Base-by-base conservation (phyloP, 164 flowering plant genomes). In the Magnolia kwangsiensis region DNA sequence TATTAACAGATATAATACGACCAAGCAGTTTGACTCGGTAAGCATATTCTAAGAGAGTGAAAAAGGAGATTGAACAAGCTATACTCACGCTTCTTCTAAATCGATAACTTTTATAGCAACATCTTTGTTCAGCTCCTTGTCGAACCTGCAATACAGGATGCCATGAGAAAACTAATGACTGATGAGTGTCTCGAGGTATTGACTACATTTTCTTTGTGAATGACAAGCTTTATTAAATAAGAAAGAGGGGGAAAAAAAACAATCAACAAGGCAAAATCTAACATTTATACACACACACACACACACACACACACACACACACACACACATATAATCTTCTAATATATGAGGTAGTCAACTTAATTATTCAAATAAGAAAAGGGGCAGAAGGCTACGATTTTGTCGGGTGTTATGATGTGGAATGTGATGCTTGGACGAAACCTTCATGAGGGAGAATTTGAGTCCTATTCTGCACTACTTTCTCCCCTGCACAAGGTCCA, bases 71-170 rank as follows among this genome's bases (percentile, higher is more conserved):
- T 50, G 10, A 20, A 63, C 59, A 76, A 79, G 69, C 3, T 20
- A 73, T 63, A 73, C 99, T 94, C 84, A 96, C 99, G 99, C 91
- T 86, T 96, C 99, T 86, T 96, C 99, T 76, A 96, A 85, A 84
- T 96, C 99, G 81, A 96, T 94, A 66, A 94, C 98, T 85, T 96
- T 96, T 55, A 94, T 94, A 51, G 99, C 99, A 80, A 96, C 97
- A 69, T 82, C 93, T 82, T 86, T 92, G 86, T 90, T 92, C 7
- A 94, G 88, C 81, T 91, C 99, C 91, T 86, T 92, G 74, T 96
- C 99, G 87, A 90, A 92, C 87, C 99, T 96, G 90, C 80, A 88
- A 83, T 74, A 50, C 45, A 81, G 78, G 69, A 55, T 66, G 51
- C 67, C 63, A 66, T 51, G 27, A 59, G 16, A 74, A 11, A 7